Evolutionary conservation across 78 protist species (phyloP).

Genomic region (Guillardia theta): DNA sequence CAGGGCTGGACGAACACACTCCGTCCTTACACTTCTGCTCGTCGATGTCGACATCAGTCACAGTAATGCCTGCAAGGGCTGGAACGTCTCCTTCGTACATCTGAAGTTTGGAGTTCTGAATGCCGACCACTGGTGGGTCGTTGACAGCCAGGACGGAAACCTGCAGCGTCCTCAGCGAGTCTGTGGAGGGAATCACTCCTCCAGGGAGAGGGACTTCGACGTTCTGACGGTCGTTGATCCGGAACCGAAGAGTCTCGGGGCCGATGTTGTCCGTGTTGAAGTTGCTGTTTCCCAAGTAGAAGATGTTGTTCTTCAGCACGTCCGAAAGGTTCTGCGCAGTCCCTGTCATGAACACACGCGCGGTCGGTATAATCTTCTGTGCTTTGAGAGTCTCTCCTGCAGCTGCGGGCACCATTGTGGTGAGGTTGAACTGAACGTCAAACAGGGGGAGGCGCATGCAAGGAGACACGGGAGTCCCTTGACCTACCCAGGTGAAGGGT

Average conservation of each 20-base stretch:
- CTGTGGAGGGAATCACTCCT: neutral
- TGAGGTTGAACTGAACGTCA: neutral
- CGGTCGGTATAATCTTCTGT: too few relatives aligned
- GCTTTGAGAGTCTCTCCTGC: too few relatives aligned
- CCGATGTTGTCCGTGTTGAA: slow-evolving; percentile 13
- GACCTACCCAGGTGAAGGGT: neutral
- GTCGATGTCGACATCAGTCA: neutral
- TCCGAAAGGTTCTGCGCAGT: too few relatives aligned
- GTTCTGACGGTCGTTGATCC: neutral
- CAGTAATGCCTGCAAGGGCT: neutral
- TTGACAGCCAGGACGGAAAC: neutral
- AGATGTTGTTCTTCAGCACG: neutral
- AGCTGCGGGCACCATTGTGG: neutral
- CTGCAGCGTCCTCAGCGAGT: neutral
- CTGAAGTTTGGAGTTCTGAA: neutral
- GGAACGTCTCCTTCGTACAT: neutral
- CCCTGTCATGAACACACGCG: too few relatives aligned
- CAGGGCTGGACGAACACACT: neutral
- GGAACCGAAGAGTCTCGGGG: neutral
- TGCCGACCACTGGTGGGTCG: neutral
- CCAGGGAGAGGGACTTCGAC: neutral
- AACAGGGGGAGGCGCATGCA: neutral
- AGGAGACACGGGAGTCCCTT: neutral
- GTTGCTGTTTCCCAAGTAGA: neutral
- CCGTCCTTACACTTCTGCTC: neutral